Conservation (phyloP, 169 alveolate genomes). For the Eimeria tenella region DNA sequence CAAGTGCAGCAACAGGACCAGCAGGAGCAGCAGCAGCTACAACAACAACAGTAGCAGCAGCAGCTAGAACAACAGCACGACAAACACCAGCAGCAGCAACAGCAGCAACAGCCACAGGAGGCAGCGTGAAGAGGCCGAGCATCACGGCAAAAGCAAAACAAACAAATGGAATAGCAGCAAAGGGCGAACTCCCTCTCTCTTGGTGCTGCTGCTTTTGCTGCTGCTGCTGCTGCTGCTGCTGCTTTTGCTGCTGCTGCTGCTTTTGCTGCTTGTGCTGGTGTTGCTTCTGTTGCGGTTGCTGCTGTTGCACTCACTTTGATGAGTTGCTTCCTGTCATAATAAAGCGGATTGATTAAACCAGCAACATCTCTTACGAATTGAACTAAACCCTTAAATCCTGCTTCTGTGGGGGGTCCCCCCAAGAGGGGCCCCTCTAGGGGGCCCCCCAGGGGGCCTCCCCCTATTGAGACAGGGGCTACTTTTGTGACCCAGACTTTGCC, state of each 20-base stretch:
- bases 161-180: background rate
- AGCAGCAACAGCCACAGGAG: background rate
- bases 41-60: background rate
- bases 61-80: background rate
- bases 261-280: background rate
- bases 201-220: background rate
- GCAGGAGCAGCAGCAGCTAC: background rate
- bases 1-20: background rate
- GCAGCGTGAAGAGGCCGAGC: background rate
- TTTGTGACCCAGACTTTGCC: slow-evolving; percentile 33
- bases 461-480: background rate
- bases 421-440: background rate
- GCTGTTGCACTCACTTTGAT: background rate
- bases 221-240: background rate
- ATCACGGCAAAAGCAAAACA: background rate
- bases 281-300: background rate
- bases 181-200: too few species aligned
- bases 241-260: background rate
- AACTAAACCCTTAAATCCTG: background rate
- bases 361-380: background rate
- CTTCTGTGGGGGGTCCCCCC: background rate
- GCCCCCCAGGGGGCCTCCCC: background rate
- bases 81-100: background rate
- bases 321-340: background rate
- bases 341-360: slow-evolving; percentile 2